Conservation (phyloP, 2,329 filamentous ascomycete species). For the Ophiostoma sp. region DNA sequence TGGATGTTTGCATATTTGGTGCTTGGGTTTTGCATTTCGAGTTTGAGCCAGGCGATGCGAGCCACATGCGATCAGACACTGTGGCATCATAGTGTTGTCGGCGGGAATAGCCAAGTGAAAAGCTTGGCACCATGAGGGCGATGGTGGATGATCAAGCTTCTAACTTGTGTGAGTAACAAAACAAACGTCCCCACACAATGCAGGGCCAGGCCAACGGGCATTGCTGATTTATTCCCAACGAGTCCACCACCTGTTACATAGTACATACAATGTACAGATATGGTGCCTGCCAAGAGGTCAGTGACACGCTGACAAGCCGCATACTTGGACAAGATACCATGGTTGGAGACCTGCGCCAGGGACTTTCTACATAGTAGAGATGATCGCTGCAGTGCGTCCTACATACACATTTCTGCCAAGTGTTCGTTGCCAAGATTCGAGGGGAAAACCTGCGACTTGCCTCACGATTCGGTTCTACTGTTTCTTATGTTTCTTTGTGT, state of each 20-base stretch:
- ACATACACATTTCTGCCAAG: neutral
- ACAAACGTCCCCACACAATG: neutral
- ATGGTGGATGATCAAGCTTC: neutral
- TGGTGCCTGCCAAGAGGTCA: conserved; percentile 13
- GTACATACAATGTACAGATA: neutral
- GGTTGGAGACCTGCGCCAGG: neutral
- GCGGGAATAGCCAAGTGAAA: neutral
- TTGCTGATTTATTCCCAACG: neutral
- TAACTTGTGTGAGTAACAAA: neutral
- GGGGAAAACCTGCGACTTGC: neutral
- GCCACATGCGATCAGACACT: conserved; percentile 4
- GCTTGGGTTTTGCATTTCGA: neutral
- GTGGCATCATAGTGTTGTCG: neutral
- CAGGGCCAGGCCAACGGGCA: neutral
- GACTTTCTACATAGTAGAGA: neutral
- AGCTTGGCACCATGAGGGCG: neutral
- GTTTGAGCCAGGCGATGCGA: neutral
- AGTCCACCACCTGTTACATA: neutral
- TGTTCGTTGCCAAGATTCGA: conserved; percentile 1
- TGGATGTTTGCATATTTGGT: neutral
- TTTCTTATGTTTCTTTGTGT: neutral
- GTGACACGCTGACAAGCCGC: neutral
- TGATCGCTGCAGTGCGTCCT: neutral
- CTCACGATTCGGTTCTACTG: neutral
- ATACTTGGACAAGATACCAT: neutral